These are phyloP conservation scores for Saccharum hybrid DNA, from an alignment of 202 grass and related monocot genomes.

Conservation along the genomic window DNA sequence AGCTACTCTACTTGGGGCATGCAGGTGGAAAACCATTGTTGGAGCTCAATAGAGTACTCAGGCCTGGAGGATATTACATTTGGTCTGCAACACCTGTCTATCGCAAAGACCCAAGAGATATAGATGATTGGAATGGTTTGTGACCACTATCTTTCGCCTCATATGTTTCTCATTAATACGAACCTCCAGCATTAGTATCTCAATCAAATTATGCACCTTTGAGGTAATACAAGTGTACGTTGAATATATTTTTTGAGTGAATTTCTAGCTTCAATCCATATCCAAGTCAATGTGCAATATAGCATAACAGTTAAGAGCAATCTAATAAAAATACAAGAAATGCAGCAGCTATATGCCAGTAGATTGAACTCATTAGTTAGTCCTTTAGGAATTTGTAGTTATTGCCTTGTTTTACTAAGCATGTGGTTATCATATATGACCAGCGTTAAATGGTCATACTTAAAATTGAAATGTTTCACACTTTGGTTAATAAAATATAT, in stretches of 20 bases:
- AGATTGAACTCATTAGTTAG: background rate
- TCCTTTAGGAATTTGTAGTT: slow-evolving; percentile 7
- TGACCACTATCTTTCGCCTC: slow-evolving; percentile 5
- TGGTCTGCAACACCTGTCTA: slow-evolving; percentile 98
- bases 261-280: slow-evolving; percentile 3
- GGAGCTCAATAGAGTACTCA: slow-evolving; percentile 91
- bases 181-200: slow-evolving; percentile 13
- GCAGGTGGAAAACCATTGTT: slow-evolving; percentile 87
- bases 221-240: background rate
- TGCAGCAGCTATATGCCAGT: slow-evolving; percentile 5
- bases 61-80: slow-evolving; percentile 91
- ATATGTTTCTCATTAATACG: background rate
- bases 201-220: slow-evolving; percentile 34
- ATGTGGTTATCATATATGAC: background rate
- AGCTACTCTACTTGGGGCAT: slow-evolving; percentile 9
- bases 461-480: slow-evolving; percentile 18
- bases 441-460: background rate
- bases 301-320: background rate
- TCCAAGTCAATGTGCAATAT: slow-evolving; percentile 8
- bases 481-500: slow-evolving; percentile 18
- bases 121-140: slow-evolving; percentile 82
- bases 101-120: slow-evolving; percentile 68
- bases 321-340: slow-evolving; percentile 18
- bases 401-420: slow-evolving; percentile 19
- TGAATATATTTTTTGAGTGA: background rate